Base-by-base conservation (phyloP, 1,139 yeast species). In the Blastobotrys illinoisensis region DNA sequence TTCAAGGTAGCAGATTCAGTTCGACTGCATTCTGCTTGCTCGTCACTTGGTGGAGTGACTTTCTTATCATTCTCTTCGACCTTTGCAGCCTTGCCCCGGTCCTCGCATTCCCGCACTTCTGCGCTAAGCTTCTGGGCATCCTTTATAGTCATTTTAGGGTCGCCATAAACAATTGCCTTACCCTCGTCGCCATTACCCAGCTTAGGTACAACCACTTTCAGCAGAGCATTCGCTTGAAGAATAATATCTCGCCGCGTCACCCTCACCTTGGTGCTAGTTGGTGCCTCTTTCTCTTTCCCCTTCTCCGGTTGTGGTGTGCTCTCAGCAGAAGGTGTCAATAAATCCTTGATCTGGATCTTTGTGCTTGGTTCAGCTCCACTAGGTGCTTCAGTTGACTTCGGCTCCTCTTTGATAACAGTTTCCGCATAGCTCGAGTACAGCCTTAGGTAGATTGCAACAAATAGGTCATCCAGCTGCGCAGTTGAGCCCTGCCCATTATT, bases 401-500 rank as follows among this genome's bases (percentile, higher is more conserved):
- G 19, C 13, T 43, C 18, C 9, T 47, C 18, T 21, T 44, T 45
- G n/a, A 23, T 20, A 7, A 44, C 32, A n/a, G 24, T 19, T 3
- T 43, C 53, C 16, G 52, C 21, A 49, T 48, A 58, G 32, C 61
- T 62, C 18, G 53, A 54, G 49, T 60, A 85, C 7, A 86, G 68
- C 52, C 74, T 74, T 60, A 88, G 70, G 64, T 78, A 88, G 0
- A 86, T 67, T 1, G 86, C 79, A 28, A 85, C 85, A 57, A 82
- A 80, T 0, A 89, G 79, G 62, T 88, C 95, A 66, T 88, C 96
- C 44, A 87, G 79, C 26, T 81, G 73, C 0, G 93, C 85, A 0
- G 95, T 86, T 0, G 95, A 85, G 0, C 91, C 93, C 67, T 84
- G 85, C 0, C 96, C 96, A 64, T 84, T 87, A 57, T 89, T 88